These are phyloP conservation scores for Hymenochaete sp. DNA, from an alignment of 1,284 basidiomycete genomes.

Conservation along the genomic window DNA sequence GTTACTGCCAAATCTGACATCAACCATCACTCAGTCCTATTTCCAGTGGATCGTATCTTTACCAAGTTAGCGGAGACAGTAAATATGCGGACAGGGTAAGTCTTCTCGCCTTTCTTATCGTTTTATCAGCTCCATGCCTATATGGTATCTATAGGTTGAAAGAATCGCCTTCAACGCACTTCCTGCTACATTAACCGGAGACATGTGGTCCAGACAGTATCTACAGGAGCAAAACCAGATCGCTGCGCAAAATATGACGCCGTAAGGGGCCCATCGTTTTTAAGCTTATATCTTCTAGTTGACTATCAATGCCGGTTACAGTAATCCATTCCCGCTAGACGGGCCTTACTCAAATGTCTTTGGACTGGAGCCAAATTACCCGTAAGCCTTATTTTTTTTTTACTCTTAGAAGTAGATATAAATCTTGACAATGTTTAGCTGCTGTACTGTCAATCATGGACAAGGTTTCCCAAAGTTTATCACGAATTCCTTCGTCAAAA, in stretches of 20 bases:
- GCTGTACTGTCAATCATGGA: conserved; percentile 54
- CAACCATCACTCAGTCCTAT: not conserved
- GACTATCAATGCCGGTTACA: conserved; percentile 20
- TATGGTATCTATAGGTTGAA: conserved; percentile 35
- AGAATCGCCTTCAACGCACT: conserved; percentile 51
- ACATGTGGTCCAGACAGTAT: conserved; percentile 55
- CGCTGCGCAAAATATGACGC: conserved; percentile 47
- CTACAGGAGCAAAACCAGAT: conserved; percentile 55
- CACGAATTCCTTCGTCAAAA: conserved; percentile 46
- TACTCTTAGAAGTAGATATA: not conserved
- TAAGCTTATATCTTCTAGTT: conserved; percentile 9
- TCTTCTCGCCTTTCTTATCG: not conserved
- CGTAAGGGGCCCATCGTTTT: conserved; percentile 29
- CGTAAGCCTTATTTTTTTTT: conserved; percentile 24
- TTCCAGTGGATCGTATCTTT: conserved; percentile 43
- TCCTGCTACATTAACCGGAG: conserved; percentile 48
- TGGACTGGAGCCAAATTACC: conserved; percentile 41
- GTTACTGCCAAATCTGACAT: conserved; percentile 18
- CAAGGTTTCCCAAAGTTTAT: conserved; percentile 57
- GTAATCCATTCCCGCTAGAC: conserved; percentile 46
- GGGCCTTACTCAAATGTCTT: conserved; percentile 54
- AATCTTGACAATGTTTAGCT: conserved; percentile 26
- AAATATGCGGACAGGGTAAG: conserved; percentile 46
- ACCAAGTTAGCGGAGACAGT: conserved; percentile 47
- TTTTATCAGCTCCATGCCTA: not conserved